Evolutionary conservation across 2,329 filamentous ascomycete species (phyloP).

Genomic region (Ophiostoma perfectum): DNA sequence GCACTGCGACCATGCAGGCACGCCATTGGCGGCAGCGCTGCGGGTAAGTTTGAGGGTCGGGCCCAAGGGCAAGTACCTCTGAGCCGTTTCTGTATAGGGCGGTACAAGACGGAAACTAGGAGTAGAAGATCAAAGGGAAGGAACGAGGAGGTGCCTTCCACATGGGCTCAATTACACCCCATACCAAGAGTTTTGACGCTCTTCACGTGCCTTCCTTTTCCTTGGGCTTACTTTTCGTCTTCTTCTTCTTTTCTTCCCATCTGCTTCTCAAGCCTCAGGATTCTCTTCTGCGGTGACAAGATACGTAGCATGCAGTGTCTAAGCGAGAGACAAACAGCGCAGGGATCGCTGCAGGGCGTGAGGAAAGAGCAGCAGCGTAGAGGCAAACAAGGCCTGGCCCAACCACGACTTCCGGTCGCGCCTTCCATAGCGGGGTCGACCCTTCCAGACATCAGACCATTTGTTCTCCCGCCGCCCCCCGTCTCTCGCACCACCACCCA

Average conservation of each 20-base stretch:
- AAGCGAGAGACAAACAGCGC: background rate
- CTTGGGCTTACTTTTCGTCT: background rate
- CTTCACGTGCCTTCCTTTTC: too few species aligned
- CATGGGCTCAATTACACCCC: too few species aligned
- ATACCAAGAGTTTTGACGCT: too few species aligned
- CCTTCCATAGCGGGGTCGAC: slow-evolving; percentile 22
- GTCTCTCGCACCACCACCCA: slow-evolving; percentile 19
- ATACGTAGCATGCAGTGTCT: background rate
- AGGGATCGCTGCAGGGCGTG: too few species aligned
- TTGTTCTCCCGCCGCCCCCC: slow-evolving; percentile 15
- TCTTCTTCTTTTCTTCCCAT: background rate
- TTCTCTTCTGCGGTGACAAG: too few species aligned
- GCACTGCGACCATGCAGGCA: slow-evolving; percentile 22
- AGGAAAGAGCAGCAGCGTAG: background rate
- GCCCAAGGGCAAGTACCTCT: background rate
- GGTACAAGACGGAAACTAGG: background rate
- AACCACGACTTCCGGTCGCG: slow-evolving; percentile 14
- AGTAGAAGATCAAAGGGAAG: background rate
- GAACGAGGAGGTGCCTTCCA: background rate
- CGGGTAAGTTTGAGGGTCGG: background rate
- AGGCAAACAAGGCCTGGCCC: slow-evolving; percentile 8
- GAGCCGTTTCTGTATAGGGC: background rate
- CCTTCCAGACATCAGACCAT: slow-evolving; percentile 22
- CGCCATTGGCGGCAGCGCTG: slow-evolving; percentile 18
- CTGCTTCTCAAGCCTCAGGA: background rate